phyloP scores from a whole-genome alignment of 768 basidiomycete species.

The Pholiota molesta region DNA sequence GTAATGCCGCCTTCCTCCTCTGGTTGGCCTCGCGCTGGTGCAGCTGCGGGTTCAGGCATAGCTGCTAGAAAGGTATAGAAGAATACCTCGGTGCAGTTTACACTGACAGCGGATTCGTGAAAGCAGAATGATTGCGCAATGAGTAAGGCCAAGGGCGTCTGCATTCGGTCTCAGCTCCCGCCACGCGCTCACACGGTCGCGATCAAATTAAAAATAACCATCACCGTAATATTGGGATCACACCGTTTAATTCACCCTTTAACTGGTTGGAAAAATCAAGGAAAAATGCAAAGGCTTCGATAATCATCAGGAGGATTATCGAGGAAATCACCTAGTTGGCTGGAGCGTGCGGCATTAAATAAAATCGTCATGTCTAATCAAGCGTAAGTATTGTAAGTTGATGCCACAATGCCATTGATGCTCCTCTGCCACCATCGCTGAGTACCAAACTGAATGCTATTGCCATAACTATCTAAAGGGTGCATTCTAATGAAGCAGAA shows the following conservation, averaged over 20 bases:
- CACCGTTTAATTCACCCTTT: too few species aligned
- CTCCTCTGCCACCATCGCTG: too few species aligned
- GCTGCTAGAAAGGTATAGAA: background rate
- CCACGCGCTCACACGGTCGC: conserved; percentile 9
- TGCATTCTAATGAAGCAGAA: too few species aligned
- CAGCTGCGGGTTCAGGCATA: conserved; percentile 25
- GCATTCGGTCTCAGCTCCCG: background rate
- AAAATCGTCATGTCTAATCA: too few species aligned
- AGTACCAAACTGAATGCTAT: too few species aligned
- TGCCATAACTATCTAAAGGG: too few species aligned
- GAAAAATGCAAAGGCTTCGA: background rate
- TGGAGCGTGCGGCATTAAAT: too few species aligned
- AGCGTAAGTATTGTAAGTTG: too few species aligned
- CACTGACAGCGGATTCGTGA: background rate
- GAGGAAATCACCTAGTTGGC: too few species aligned
- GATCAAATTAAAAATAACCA: background rate
- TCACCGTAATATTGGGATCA: too few species aligned
- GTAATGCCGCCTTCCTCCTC: conserved; percentile 20
- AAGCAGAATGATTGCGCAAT: conserved; percentile 2
- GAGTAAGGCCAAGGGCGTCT: background rate
- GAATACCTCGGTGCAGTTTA: conserved; percentile 1
- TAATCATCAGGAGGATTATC: background rate
- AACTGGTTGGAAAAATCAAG: too few species aligned
- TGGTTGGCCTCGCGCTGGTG: conserved; percentile 16
- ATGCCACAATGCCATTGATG: too few species aligned